Base-by-base conservation (phyloP, 495 filamentous ascomycete species). In the Xylaria grammica region DNA sequence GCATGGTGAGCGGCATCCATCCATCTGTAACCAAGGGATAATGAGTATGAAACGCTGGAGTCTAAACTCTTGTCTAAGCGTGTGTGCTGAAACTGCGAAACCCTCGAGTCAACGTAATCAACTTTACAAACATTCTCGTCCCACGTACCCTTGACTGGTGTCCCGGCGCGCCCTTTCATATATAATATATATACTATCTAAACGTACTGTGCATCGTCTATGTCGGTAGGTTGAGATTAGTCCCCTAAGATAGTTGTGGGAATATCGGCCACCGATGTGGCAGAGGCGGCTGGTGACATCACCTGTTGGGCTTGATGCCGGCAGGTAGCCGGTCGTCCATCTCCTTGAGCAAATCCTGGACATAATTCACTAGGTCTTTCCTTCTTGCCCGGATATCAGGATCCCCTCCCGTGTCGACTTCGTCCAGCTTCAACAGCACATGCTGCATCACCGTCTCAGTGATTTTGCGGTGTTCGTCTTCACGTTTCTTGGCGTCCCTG, bases 391-490 rank as follows among this genome's bases (percentile, higher is more conserved):
- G 84, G 40, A 86, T 84, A 9, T 84, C 85, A 20, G 75, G 80
- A 67, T 94, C 84, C 6, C 85, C 87, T 20, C 89, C 85, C 3
- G 87, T 89, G 60, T 94, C 91, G 27, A 97, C 88, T 15, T 82
- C 89, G 79, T 97, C 94, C 27, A 94, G 81, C 77, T 96, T 97
- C 68, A 99, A 68, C 62, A 97, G 66, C 7, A 94, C 84, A 72
- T 97, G 91, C 54, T 86, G 83, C 81, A 98, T 78, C 58, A 97
- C 89, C 4, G 87, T 91, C 81, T 97, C 95, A 29, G 85, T 88
- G 36, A 97, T 71, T 73, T 86, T 90, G 75, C 90, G 88, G 65
- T 97, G 88, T 66, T 94, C 90, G 44, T 91, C 90, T 20, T 87
- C 86, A 44, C 87, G 81, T 77, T 89, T 89, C 75, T 90, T 89